These are phyloP conservation scores for Colletotrichum lindemuthianum DNA, from an alignment of 2,329 filamentous ascomycete species.

Conservation along the genomic window DNA sequence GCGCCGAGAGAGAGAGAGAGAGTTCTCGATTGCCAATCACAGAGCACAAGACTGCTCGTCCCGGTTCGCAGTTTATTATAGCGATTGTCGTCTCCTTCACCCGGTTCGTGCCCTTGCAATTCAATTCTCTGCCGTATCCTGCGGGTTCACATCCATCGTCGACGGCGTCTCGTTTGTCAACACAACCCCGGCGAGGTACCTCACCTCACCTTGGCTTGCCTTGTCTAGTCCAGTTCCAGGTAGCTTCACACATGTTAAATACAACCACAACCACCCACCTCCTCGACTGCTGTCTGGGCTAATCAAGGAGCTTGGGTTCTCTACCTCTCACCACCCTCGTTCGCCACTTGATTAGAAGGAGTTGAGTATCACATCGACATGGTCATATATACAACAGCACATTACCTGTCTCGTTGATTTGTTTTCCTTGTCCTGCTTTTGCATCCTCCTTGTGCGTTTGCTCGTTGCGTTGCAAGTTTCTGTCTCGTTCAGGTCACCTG, in stretches of 20 bases:
- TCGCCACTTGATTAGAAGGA: background rate
- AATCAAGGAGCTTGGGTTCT: background rate
- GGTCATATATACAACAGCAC: background rate
- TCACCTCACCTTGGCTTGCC: background rate
- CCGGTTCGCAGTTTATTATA: too few relatives aligned
- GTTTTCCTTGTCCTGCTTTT: background rate
- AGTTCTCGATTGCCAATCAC: background rate
- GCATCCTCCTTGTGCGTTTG: background rate
- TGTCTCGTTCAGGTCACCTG: background rate
- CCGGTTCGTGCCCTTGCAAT: too few relatives aligned
- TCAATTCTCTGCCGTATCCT: too few relatives aligned
- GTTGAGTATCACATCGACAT: background rate
- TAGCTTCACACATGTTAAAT: conserved; percentile 26
- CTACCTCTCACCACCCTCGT: background rate
- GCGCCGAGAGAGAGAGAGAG: background rate
- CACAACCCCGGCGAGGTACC: background rate
- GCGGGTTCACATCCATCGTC: too few relatives aligned
- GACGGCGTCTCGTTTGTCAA: background rate
- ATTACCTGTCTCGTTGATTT: conserved; percentile 3
- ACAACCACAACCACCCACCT: conserved; percentile 16
- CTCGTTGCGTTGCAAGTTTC: background rate
- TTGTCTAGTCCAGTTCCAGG: background rate
- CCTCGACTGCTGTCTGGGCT: background rate
- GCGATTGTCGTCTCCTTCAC: too few relatives aligned
- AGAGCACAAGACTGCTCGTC: background rate